Conservation (phyloP, 1,139 yeast genomes). For the Lodderomyces margitis region DNA sequence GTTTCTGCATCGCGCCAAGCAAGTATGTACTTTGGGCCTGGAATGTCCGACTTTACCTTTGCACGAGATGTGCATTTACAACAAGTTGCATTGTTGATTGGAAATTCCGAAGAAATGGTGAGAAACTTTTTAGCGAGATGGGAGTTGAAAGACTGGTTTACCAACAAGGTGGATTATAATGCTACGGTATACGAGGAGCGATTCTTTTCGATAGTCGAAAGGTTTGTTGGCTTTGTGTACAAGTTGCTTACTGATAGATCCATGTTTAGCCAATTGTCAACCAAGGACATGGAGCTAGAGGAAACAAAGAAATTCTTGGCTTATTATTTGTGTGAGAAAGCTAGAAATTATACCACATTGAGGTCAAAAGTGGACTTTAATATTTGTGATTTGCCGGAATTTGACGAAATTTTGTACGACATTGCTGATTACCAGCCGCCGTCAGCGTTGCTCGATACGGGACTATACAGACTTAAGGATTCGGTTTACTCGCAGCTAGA, state of each 20-base stretch:
- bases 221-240: slow-evolving; percentile 55
- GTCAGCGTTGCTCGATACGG: slow-evolving; percentile 38
- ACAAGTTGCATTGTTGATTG: slow-evolving; percentile 52
- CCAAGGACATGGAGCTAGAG: slow-evolving; percentile 17
- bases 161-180: slow-evolving; percentile 31
- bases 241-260: slow-evolving; percentile 55
- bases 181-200: slow-evolving; percentile 60
- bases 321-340: slow-evolving; percentile 51
- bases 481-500: slow-evolving; percentile 34
- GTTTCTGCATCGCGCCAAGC: slow-evolving; percentile 50
- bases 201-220: slow-evolving; percentile 49
- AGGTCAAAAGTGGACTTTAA: slow-evolving; percentile 36
- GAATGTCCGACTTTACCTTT: slow-evolving; percentile 36
- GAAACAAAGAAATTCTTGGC: slow-evolving; percentile 38
- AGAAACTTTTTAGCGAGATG: slow-evolving; percentile 56
- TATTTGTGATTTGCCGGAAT: slow-evolving; percentile 31
- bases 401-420: slow-evolving; percentile 36
- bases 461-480: slow-evolving; percentile 46
- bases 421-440: slow-evolving; percentile 46
- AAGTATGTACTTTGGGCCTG: slow-evolving; percentile 30
- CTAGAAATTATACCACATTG: slow-evolving; percentile 53
- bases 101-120: slow-evolving; percentile 42
- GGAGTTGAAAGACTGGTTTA: slow-evolving; percentile 57
- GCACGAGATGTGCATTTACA: slow-evolving; percentile 54
- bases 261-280: slow-evolving; percentile 18